Conservation (phyloP, 2,329 filamentous ascomycete species). For the Paracoccidioides lutzii region DNA sequence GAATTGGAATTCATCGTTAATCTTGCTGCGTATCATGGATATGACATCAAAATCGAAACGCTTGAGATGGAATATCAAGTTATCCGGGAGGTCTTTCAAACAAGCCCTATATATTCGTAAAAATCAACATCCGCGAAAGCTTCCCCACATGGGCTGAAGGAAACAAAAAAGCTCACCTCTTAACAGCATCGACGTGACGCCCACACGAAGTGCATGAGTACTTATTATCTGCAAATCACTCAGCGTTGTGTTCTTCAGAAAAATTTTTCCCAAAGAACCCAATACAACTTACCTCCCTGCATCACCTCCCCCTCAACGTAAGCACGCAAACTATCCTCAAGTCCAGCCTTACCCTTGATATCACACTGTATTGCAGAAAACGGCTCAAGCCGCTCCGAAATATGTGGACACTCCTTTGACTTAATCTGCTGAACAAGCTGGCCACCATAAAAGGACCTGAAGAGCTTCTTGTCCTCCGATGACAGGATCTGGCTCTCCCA, state of each 20-base stretch:
- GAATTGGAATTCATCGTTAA: constrained; percentile 90
- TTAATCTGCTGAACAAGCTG: constrained; percentile 89
- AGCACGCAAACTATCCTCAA: constrained; percentile 82
- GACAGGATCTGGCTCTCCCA: constrained; percentile 71
- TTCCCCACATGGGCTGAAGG: neutral
- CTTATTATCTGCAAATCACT: constrained; percentile 60
- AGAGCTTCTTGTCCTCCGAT: constrained; percentile 53
- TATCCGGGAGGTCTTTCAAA: constrained; percentile 81
- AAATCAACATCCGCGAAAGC: neutral
- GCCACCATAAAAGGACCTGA: constrained; percentile 80
- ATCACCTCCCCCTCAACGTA: constrained; percentile 94
- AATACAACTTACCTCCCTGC: constrained; percentile 55
- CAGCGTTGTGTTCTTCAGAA: constrained; percentile 8
- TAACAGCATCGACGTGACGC: constrained; percentile 81
- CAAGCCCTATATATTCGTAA: constrained; percentile 49
- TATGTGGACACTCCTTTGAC: constrained; percentile 84
- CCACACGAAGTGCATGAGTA: constrained; percentile 92
- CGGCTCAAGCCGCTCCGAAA: constrained; percentile 78
- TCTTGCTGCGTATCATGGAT: constrained; percentile 72
- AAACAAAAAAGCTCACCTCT: constrained; percentile 42
- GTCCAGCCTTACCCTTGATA: constrained; percentile 75
- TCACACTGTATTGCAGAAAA: constrained; percentile 95
- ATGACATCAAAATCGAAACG: constrained; percentile 41
- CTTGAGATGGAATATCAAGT: constrained; percentile 86
- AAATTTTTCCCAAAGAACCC: neutral